These are phyloP conservation scores for Paramecium sexaurelia DNA, from an alignment of 73 alveolate genomes.

Conservation along the genomic window DNA sequence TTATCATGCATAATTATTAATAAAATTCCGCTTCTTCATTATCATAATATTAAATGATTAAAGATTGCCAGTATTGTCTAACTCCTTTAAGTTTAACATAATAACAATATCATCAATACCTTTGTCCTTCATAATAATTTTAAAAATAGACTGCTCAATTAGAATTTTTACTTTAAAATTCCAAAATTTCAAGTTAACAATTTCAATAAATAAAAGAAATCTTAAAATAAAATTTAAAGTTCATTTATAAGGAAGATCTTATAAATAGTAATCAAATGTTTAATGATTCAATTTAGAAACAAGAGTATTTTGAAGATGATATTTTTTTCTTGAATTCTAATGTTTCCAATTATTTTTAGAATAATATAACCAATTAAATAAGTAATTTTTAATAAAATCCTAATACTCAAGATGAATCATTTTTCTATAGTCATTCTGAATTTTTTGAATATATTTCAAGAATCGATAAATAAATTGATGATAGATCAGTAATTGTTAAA, in stretches of 20 bases:
- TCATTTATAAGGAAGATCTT: background rate
- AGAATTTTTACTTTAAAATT: constrained; percentile 42
- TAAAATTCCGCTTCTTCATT: background rate
- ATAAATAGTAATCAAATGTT: background rate
- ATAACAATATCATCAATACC: constrained; percentile 75
- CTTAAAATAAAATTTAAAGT: background rate
- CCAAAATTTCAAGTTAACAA: background rate
- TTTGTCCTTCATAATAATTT: constrained; percentile 78
- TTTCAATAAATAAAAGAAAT: background rate
- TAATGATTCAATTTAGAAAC: background rate
- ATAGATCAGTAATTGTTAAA: background rate
- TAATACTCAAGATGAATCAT: background rate
- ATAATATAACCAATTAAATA: background rate
- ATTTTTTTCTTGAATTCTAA: background rate
- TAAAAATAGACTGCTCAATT: constrained; percentile 76
- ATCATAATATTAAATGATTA: background rate
- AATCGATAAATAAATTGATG: background rate
- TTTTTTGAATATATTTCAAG: background rate
- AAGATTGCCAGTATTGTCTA: background rate
- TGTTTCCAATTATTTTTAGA: background rate
- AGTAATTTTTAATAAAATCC: background rate
- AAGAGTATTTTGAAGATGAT: background rate
- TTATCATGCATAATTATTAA: background rate
- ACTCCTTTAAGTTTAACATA: background rate
- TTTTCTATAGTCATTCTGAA: background rate